Percentiles rank a stretch among this genome's conserved stretches.
These are phyloP conservation scores for Paecilomyces dactylethromorphus DNA, from an alignment of 2,329 filamentous ascomycete species.

Conservation along the genomic window DNA sequence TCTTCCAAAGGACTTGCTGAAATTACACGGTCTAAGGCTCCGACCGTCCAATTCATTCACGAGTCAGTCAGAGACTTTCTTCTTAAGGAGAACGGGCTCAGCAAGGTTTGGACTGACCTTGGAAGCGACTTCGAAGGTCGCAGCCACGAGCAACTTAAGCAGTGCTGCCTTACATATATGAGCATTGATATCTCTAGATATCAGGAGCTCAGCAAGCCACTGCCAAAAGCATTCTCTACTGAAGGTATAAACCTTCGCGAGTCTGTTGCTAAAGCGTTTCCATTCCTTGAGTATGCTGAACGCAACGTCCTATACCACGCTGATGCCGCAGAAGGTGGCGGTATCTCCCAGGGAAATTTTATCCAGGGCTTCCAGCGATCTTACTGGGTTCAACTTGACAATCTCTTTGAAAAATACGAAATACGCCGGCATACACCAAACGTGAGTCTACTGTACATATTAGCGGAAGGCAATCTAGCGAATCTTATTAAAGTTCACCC, in stretches of 20 bases:
- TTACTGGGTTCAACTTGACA: background rate
- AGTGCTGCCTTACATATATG: slow-evolving; percentile 5
- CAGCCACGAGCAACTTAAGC: slow-evolving; percentile 40
- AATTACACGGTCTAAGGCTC: slow-evolving; percentile 12
- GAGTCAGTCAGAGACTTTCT: slow-evolving; percentile 29
- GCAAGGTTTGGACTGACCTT: slow-evolving; percentile 24
- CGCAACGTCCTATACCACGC: background rate
- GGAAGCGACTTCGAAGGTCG: slow-evolving; percentile 15
- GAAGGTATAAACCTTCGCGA: background rate
- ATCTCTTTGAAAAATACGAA: background rate
- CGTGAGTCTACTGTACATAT: slow-evolving; percentile 1
- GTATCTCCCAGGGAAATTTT: background rate
- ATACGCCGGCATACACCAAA: background rate
- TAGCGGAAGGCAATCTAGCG: background rate
- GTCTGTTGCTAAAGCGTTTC: background rate
- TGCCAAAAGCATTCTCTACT: background rate
- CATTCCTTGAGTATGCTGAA: background rate
- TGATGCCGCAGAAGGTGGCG: background rate
- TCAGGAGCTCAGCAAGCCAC: background rate
- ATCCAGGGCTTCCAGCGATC: background rate
- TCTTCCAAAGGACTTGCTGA: slow-evolving; percentile 27
- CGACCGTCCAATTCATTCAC: slow-evolving; percentile 29
- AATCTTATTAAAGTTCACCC: background rate
- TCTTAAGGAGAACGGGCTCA: slow-evolving; percentile 20
- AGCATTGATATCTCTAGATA: background rate